Evolutionary conservation across 495 filamentous ascomycete species (phyloP), one percentile per base, ranked within the genome.

Genomic region (Xylaria scruposa): DNA sequence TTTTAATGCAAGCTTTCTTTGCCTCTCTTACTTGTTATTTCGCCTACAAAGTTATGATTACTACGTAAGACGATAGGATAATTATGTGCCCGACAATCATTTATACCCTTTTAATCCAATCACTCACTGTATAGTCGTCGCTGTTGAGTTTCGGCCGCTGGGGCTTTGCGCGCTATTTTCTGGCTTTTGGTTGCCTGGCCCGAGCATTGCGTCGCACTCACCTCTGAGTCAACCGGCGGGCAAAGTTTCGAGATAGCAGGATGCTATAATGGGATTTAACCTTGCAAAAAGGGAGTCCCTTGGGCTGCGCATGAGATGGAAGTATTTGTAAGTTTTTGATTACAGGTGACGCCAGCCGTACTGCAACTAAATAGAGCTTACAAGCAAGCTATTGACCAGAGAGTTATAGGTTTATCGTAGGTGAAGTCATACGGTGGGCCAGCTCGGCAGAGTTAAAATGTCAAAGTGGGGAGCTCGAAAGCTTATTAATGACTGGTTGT

Each of bases 401-500:
- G 7, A 38, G 29, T 31, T 31, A 38, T 46, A 46, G 42, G 15
- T 46, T 46, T 46, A 17, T 46, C 15, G 58, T 60, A 36, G 12
- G 29, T 36, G 58, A 60, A 36, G 58, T 36, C 58, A 63, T 29
- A 24, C 38, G 36, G 38, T 19, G 38, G 60, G 38, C 17, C 60
- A 19, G 19, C 60, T 29, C 15, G 21, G 38, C 38, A 44, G 36
- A 44, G 60, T 17, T 24, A 15, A 44, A 38, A n/a, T 8, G 24
- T 21, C 1, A 38, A 66, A 40, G 46, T 53, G 63, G 63, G 24
- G 63, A 67, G 63, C 63, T 67, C 7, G 42, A 29, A 47, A 67
- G 44, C 63, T 67, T 53, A 19, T 13, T 49, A 29, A 44, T 38
- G 15, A 33, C 44, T 40, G 31, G 24, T 13, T 46, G n/a, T 53